Evolutionary conservation across 2,329 filamentous ascomycete genomes (phyloP).

Genomic region (Lachnellula arida): DNA sequence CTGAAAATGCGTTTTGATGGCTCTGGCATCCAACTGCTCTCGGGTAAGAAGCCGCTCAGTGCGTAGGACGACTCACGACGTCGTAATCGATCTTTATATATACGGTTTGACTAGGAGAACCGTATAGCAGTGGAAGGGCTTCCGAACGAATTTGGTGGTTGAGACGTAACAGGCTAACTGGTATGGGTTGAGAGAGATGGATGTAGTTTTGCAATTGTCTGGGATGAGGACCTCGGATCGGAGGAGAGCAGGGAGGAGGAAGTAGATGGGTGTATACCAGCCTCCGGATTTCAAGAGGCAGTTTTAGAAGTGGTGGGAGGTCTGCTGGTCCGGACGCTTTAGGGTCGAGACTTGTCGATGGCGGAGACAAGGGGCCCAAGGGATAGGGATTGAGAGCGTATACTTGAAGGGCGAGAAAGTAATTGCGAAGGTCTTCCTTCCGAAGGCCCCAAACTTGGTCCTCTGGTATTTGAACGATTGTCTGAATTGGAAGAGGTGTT

Average conservation of each 20-base stretch:
- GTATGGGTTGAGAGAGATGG: slow-evolving; percentile 22
- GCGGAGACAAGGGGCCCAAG: background rate
- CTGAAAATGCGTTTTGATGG: background rate
- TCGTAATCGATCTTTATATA: slow-evolving; percentile 25
- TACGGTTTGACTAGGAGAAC: slow-evolving; percentile 18
- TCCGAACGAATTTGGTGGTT: slow-evolving; percentile 24
- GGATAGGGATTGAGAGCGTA: slow-evolving; percentile 20
- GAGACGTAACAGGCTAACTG: slow-evolving; percentile 17
- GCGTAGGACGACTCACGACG: slow-evolving; percentile 3
- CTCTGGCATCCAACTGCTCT: too few relatives aligned
- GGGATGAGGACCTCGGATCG: slow-evolving; percentile 25
- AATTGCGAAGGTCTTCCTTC: slow-evolving; percentile 22
- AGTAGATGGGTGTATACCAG: slow-evolving; percentile 21
- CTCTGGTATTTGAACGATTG: slow-evolving; percentile 21
- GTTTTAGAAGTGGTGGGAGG: slow-evolving; percentile 16
- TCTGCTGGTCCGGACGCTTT: background rate
- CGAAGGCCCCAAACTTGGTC: slow-evolving; percentile 21
- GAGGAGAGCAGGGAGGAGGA: slow-evolving; percentile 9
- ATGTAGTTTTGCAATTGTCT: slow-evolving; percentile 26
- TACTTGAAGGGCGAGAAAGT: slow-evolving; percentile 24
- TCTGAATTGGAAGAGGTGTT: slow-evolving; percentile 5
- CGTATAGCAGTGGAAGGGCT: slow-evolving; percentile 26
- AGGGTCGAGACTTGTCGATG: background rate
- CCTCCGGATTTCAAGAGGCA: slow-evolving; percentile 24
- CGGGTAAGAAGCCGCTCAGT: too few relatives aligned